Conservation (phyloP, 106 monocot genomes). For the Dendrobium huoshanense region DNA sequence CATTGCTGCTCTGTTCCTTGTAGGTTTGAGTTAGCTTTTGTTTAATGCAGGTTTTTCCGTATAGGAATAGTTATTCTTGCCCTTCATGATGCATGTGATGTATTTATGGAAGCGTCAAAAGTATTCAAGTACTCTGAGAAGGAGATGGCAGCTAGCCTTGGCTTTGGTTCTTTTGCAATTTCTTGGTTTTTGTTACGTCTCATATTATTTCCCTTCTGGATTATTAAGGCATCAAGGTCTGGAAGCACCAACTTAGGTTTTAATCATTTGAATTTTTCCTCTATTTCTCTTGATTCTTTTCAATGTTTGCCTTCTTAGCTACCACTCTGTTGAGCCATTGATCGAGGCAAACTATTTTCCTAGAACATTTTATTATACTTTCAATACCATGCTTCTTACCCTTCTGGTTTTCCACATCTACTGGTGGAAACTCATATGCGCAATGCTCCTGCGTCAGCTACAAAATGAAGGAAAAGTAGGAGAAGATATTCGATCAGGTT, state of each 20-base stretch:
- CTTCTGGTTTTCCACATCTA: slow-evolving; percentile 82
- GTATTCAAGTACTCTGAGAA: slow-evolving; percentile 86
- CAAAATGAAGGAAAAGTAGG: slow-evolving; percentile 80
- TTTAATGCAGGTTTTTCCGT: slow-evolving; percentile 63
- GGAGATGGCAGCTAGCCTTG: slow-evolving; percentile 71
- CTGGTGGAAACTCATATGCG: slow-evolving; percentile 86
- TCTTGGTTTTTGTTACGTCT: slow-evolving; percentile 78
- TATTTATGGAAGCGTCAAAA: slow-evolving; percentile 89
- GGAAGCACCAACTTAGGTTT: neutral
- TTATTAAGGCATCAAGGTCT: slow-evolving; percentile 78
- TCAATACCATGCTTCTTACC: slow-evolving; percentile 81
- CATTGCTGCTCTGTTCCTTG: neutral
- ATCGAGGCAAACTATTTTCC: slow-evolving; percentile 22
- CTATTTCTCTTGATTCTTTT: slow-evolving; percentile 6
- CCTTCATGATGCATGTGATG: slow-evolving; percentile 83
- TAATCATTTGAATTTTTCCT: neutral
- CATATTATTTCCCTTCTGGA: slow-evolving; percentile 84
- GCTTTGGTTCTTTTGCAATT: slow-evolving; percentile 76
- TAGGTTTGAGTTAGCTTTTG: neutral
- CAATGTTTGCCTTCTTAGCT: slow-evolving; percentile 37
- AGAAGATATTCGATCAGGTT: slow-evolving; percentile 96
- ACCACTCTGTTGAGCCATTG: slow-evolving; percentile 33
- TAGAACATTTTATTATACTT: slow-evolving; percentile 48
- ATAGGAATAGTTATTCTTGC: slow-evolving; percentile 80
- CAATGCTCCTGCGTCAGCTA: slow-evolving; percentile 71